phyloP scores from a whole-genome alignment of 352 stramenopile species.

The Phytophthora crassamura region DNA sequence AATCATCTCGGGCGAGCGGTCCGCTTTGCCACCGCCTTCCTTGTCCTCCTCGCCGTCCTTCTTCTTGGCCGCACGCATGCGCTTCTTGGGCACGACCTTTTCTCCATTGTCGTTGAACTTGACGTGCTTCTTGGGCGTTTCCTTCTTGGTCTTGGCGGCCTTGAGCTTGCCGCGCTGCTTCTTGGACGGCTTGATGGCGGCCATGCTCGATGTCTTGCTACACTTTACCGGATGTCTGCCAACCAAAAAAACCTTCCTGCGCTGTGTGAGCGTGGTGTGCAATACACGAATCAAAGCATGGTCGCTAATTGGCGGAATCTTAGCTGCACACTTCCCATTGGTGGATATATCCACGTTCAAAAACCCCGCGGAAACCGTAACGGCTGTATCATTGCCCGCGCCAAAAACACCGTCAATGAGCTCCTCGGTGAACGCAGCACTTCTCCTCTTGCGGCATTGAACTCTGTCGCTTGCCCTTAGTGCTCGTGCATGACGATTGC shows the following conservation, averaged over 20 bases:
- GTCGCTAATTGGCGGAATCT: slow-evolving; percentile 49
- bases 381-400: slow-evolving; percentile 21
- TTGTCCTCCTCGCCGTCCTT: slow-evolving; percentile 37
- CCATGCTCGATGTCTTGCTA: slow-evolving; percentile 37
- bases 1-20: slow-evolving; percentile 81
- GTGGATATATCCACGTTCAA: slow-evolving; percentile 31
- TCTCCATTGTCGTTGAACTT: slow-evolving; percentile 77
- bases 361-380: slow-evolving; percentile 24
- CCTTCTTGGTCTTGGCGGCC: slow-evolving; percentile 31
- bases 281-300: background rate
- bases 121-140: slow-evolving; percentile 52
- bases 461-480: background rate
- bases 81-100: slow-evolving; percentile 56
- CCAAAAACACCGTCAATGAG: slow-evolving; percentile 36
- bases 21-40: slow-evolving; percentile 67
- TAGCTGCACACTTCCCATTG: slow-evolving; percentile 37
- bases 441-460: slow-evolving; percentile 39
- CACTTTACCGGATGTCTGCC: slow-evolving; percentile 6
- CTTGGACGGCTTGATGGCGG: slow-evolving; percentile 69
- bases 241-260: slow-evolving; percentile 37
- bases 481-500: slow-evolving; percentile 15
- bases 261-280: slow-evolving; percentile 24
- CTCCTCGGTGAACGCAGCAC: slow-evolving; percentile 25
- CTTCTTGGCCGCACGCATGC: slow-evolving; percentile 37
- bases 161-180: slow-evolving; percentile 84